phyloP scores from a whole-genome alignment of 2,329 filamentous ascomycete species.

The Colletotrichum spaethianum region DNA sequence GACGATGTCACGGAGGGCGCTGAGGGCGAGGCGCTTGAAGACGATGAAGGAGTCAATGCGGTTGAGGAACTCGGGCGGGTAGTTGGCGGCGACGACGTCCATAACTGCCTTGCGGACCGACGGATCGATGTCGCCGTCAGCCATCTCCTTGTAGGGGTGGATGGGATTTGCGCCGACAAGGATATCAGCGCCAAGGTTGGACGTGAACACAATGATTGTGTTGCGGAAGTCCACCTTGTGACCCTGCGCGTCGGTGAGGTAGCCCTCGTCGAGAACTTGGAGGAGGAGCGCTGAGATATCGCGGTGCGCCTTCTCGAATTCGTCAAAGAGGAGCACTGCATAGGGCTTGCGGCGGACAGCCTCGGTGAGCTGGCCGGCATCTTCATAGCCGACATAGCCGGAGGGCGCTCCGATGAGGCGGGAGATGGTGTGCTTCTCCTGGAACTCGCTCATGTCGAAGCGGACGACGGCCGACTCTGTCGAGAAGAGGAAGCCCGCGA shows the following conservation, averaged over 20 bases:
- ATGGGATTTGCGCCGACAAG: conserved; percentile 82
- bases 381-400: conserved; percentile 96
- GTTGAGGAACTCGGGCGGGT: conserved; percentile 96
- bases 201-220: conserved; percentile 96
- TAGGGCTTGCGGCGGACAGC: conserved; percentile 96
- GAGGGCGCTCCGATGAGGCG: conserved; percentile 93
- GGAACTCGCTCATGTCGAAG: conserved; percentile 98
- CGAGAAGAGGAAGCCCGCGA: conserved; percentile 93
- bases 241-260: conserved; percentile 94
- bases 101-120: conserved; percentile 86
- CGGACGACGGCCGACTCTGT: conserved; percentile 91
- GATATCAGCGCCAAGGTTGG: conserved; percentile 93
- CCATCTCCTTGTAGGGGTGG: conserved; percentile 73
- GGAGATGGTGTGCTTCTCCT: conserved; percentile 96
- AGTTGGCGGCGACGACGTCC: conserved; percentile 82
- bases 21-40: conserved; percentile 86
- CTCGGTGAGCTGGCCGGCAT: conserved; percentile 95
- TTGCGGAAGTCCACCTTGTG: conserved; percentile 98
- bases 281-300: conserved; percentile 94
- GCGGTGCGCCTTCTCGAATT: conserved; percentile 97
- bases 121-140: conserved; percentile 78
- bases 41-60: conserved; percentile 97
- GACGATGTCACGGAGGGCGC: conserved; percentile 90
- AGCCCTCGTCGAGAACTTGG: conserved; percentile 96
- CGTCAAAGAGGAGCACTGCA: conserved; percentile 93